Evolutionary conservation across 2,329 filamentous ascomycete genomes (phyloP).

Genomic region (Fusarium setosum): DNA sequence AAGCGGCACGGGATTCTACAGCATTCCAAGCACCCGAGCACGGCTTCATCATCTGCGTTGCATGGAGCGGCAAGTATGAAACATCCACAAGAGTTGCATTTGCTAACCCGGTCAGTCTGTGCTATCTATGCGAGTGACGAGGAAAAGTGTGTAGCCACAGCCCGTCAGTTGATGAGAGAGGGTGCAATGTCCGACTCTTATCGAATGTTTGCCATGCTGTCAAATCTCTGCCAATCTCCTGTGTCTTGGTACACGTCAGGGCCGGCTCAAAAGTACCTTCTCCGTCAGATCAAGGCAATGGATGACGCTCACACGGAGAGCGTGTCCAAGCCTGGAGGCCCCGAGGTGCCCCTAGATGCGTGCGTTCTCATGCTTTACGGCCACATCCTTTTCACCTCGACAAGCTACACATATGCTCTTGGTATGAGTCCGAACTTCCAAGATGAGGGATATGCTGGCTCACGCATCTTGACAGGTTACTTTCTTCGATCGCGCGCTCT

Average conservation of each 20-base stretch:
- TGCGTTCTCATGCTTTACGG: constrained; percentile 89
- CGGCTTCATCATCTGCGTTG: constrained; percentile 79
- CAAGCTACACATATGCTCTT: constrained; percentile 84
- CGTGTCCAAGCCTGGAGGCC: constrained; percentile 19
- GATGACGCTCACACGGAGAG: constrained; percentile 67
- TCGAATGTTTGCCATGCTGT: constrained; percentile 83
- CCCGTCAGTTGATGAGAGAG: constrained; percentile 86
- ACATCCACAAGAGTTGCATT: not conserved
- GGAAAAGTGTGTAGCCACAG: constrained; percentile 76
- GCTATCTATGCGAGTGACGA: constrained; percentile 85
- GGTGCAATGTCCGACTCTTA: constrained; percentile 86
- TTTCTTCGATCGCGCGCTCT: constrained; percentile 83
- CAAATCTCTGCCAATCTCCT: constrained; percentile 78
- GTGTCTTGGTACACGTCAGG: constrained; percentile 82
- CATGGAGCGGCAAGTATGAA: constrained; percentile 73
- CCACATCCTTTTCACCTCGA: constrained; percentile 87
- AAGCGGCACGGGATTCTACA: constrained; percentile 81
- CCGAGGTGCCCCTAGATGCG: constrained; percentile 69
- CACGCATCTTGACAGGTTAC: constrained; percentile 66
- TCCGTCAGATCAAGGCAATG: constrained; percentile 91
- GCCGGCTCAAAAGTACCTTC: constrained; percentile 88
- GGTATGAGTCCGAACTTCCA: constrained; percentile 59
- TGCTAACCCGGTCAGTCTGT: constrained; percentile 68
- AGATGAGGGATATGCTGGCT: not conserved
- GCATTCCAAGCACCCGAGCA: constrained; percentile 80